These are phyloP conservation scores for Fraxinus xanthoxyloides DNA, from an alignment of 305 asterid genomes.

Conservation along the genomic window DNA sequence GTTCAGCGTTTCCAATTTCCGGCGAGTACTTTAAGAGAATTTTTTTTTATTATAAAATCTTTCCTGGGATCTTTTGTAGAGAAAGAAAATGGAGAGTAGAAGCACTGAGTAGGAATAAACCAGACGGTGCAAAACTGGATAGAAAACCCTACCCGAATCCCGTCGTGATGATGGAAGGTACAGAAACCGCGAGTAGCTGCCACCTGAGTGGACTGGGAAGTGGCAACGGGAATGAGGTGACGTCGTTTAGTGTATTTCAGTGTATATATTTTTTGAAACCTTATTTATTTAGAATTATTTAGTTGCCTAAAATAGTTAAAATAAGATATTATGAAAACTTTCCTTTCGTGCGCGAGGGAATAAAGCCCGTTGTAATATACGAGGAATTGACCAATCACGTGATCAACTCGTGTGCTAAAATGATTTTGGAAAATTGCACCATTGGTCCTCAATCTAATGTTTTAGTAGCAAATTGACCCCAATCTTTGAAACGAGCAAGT, in stretches of 20 bases:
- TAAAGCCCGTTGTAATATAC: not conserved
- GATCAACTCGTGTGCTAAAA: not conserved
- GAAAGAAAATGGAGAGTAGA: not conserved
- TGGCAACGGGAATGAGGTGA: constrained; percentile 21
- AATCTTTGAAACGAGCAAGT: not conserved
- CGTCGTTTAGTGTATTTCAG: constrained; percentile 28
- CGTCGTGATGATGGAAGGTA: constrained; percentile 14
- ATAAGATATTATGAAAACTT: constrained; percentile 6
- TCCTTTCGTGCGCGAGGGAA: constrained; percentile 16
- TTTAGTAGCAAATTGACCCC: not conserved
- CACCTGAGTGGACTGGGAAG: constrained; percentile 15
- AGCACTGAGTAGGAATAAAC: not conserved
- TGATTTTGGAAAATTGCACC: not conserved
- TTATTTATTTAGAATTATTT: not conserved
- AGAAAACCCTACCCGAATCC: not conserved
- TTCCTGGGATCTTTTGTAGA: not conserved
- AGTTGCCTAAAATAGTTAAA: not conserved
- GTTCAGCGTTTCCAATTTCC: constrained; percentile 17
- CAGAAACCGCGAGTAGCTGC: constrained; percentile 25
- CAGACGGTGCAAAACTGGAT: not conserved
- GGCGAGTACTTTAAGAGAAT: not conserved
- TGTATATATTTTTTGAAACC: not conserved
- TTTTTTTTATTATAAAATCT: not conserved
- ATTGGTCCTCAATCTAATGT: not conserved
- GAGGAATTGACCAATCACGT: not conserved